phyloP scores from a whole-genome alignment of 2,329 filamentous ascomycete genomes.

The Arthrobotrys conoides region DNA sequence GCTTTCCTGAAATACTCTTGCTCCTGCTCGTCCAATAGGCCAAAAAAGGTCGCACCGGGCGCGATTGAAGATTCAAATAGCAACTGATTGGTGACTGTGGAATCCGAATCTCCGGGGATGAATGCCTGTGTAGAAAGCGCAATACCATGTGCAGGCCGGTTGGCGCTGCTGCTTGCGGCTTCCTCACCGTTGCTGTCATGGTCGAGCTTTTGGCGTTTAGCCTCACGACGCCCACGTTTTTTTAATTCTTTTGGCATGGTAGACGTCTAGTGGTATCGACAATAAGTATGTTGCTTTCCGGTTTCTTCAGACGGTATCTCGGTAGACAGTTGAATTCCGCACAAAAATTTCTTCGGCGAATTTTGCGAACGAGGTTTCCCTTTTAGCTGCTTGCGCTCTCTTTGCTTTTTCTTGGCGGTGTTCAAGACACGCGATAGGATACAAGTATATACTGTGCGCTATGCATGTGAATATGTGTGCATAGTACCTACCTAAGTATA shows the following conservation, averaged over 20 bases:
- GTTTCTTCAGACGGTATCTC: background rate
- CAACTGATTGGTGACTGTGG: constrained; percentile 65
- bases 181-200: constrained; percentile 69
- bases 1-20: constrained; percentile 95
- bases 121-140: constrained; percentile 32
- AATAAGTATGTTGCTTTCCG: background rate
- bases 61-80: constrained; percentile 46
- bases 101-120: constrained; percentile 63
- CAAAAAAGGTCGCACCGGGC: constrained; percentile 80
- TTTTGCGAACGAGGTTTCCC: constrained; percentile 22
- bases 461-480: too few relatives aligned
- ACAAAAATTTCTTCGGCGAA: constrained; percentile 8
- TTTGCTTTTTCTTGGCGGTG: constrained; percentile 20
- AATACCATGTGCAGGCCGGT: constrained; percentile 17
- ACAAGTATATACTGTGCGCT: too few relatives aligned
- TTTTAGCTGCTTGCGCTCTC: background rate
- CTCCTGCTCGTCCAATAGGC: constrained; percentile 91
- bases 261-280: background rate
- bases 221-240: constrained; percentile 73
- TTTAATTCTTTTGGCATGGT: constrained; percentile 75
- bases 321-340: background rate
- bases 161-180: constrained; percentile 64
- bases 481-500: too few relatives aligned
- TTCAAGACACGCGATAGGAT: too few relatives aligned
- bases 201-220: constrained; percentile 69